Evolutionary conservation across 352 stramenopile genomes (phyloP).

Genomic region (Pythium dissotocum): DNA sequence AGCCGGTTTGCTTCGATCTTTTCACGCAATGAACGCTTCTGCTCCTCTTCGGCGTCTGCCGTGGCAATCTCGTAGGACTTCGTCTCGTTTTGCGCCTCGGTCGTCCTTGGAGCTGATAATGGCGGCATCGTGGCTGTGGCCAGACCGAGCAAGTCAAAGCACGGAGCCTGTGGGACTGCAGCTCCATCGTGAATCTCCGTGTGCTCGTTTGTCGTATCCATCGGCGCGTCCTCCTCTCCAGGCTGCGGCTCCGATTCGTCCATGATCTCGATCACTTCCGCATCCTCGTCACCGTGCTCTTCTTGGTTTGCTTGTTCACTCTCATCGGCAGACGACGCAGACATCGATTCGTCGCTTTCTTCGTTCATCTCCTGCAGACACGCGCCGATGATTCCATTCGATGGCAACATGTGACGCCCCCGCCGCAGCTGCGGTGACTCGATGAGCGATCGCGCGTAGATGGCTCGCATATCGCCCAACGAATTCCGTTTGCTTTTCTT

Average conservation of each 20-base stretch:
- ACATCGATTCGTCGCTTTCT: not conserved
- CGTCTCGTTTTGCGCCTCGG: not conserved
- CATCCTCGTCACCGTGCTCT: not conserved
- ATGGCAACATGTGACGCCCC: constrained; percentile 44
- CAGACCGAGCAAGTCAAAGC: constrained; percentile 18
- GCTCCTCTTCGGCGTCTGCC: not conserved
- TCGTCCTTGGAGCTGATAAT: not conserved
- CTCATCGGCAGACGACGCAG: not conserved
- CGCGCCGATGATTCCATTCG: constrained; percentile 58
- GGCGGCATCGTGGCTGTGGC: not conserved
- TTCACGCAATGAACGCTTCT: constrained; percentile 20
- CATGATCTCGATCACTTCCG: constrained; percentile 18
- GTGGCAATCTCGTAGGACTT: not conserved
- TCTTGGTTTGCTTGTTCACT: constrained; percentile 1
- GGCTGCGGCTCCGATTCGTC: constrained; percentile 3
- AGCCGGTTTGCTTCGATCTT: constrained; percentile 75
- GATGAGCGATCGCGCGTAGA: constrained; percentile 71
- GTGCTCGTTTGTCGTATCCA: not conserved
- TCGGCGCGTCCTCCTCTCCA: not conserved
- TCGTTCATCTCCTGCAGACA: constrained; percentile 47
- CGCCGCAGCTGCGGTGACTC: constrained; percentile 50
- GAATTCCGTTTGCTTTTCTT: constrained; percentile 30
- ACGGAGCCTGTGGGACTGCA: not conserved
- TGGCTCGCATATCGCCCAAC: constrained; percentile 66
- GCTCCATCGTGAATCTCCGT: not conserved